A percentile compares a stretch with the other conserved stretches of the same genome.
phyloP scores from a whole-genome alignment of 2,329 filamentous ascomycete species.

The Capronia epimyces region DNA sequence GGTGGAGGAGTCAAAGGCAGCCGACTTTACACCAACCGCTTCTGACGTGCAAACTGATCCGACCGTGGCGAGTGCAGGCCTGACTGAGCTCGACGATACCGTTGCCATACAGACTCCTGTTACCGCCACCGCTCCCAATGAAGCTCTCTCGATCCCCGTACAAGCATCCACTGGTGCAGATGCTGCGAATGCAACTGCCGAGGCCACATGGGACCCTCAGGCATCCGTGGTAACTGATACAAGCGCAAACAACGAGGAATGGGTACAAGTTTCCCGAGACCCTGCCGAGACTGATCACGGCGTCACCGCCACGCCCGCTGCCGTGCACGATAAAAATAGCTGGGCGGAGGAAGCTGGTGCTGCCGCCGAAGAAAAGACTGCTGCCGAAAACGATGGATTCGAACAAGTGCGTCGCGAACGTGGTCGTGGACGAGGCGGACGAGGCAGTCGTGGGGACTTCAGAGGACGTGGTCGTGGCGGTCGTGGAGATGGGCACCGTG shows the following conservation, averaged over 20 bases:
- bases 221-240: constrained; percentile 45
- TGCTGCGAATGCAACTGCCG: constrained; percentile 44
- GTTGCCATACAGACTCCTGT: constrained; percentile 51
- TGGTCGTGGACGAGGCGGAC: constrained; percentile 35
- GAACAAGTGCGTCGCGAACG: constrained; percentile 37
- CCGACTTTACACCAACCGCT: constrained; percentile 38
- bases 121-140: constrained; percentile 41
- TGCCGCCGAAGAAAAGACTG: constrained; percentile 32
- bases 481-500: constrained; percentile 28
- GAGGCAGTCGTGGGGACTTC: constrained; percentile 32
- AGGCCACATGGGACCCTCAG: constrained; percentile 53
- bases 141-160: constrained; percentile 31
- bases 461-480: constrained; percentile 37
- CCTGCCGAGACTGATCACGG: constrained; percentile 68
- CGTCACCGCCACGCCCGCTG: constrained; percentile 56
- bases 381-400: constrained; percentile 34
- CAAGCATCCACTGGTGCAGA: constrained; percentile 40
- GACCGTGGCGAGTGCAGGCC: constrained; percentile 55
- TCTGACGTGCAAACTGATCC: constrained; percentile 48
- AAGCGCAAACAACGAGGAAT: constrained; percentile 53
- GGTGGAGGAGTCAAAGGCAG: constrained; percentile 45
- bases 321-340: constrained; percentile 54
- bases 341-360: constrained; percentile 79
- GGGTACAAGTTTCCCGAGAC: constrained; percentile 71
- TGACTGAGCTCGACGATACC: constrained; percentile 55